Conservation (phyloP, 108 stramenopile species). For the Skeletonema menzelii region DNA sequence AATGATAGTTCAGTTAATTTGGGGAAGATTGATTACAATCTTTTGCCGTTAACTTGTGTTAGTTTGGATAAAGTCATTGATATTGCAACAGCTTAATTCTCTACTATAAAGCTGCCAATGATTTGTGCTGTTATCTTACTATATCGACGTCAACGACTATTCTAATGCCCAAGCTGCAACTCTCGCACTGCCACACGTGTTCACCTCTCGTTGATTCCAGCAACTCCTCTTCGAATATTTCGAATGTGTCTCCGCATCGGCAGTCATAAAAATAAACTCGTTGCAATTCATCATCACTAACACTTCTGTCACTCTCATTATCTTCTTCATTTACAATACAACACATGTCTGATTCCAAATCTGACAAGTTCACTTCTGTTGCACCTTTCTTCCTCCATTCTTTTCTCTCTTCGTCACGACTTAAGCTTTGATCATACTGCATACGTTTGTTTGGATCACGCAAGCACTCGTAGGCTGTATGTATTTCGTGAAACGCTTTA, state of each 20-base stretch:
- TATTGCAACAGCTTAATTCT: neutral
- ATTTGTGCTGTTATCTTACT: neutral
- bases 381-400: slow-evolving; percentile 41
- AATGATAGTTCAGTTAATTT: neutral
- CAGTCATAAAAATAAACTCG: slow-evolving; percentile 59
- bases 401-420: slow-evolving; percentile 31
- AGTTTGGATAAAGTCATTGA: neutral
- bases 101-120: neutral
- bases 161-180: slow-evolving; percentile 40
- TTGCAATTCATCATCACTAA: slow-evolving; percentile 46
- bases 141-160: slow-evolving; percentile 25
- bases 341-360: slow-evolving; percentile 54
- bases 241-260: slow-evolving; percentile 67
- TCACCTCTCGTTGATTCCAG: slow-evolving; percentile 1
- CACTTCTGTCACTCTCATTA: neutral
- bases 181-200: slow-evolving; percentile 41
- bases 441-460: slow-evolving; percentile 49
- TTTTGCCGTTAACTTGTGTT: neutral
- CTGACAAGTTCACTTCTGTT: slow-evolving; percentile 45
- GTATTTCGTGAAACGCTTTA: slow-evolving; percentile 57
- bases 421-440: slow-evolving; percentile 60
- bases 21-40: neutral
- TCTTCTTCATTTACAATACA: slow-evolving; percentile 30
- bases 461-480: slow-evolving; percentile 68
- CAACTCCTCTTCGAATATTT: slow-evolving; percentile 35